Evolutionary conservation across 441 rosid species (phyloP), one percentile per base, ranked within the genome.

Genomic region (Jatropha podagrica): DNA sequence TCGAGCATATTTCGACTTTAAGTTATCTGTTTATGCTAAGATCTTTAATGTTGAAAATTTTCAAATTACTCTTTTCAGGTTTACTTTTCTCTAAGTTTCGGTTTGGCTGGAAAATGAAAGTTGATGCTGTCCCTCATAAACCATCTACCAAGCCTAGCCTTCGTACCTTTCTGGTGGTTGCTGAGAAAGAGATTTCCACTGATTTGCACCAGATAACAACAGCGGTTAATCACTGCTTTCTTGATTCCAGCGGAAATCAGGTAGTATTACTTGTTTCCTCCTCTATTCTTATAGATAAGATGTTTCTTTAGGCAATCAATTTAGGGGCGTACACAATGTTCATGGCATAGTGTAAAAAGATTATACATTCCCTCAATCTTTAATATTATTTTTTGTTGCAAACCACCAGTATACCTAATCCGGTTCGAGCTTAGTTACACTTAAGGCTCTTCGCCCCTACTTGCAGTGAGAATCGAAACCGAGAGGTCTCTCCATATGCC

Each of bases 81-180:
- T 83, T 95, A 90, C 90, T 95, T 75, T 90, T 93, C 81, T 83
- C 95, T 23, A 91, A 79, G 83, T 84, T 95, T 76, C 90, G 99
- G 48, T 90, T 88, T 84, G 97, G 99, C 73, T 95, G 98, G 99
- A 89, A 84, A 75, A 78, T 85, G 74, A 79, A 69, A 74, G 83
- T 93, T 79, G 90, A 87, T 72, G 86, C 86, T 42, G 74, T 93
- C 41, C 77, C 96, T 72, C 87, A 79, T 61, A 85, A 89, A 73
- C 71, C 84, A 61, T 83, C 85, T 20, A 80, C 80, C 65, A 85
- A 82, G 75, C 82, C 86, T 75, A 76, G 73, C 65, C 90, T 93
- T 77, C 76, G 81, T 61, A 95, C 99, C 2, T 95, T 85, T 83
- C 87, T 95, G 98, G 88, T 86, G 68, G 90, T 88, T 54, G 89